Evolutionary conservation across 768 basidiomycete species (phyloP), one percentile per base, ranked within the genome.

Genomic region (Lenzites betulinus): DNA sequence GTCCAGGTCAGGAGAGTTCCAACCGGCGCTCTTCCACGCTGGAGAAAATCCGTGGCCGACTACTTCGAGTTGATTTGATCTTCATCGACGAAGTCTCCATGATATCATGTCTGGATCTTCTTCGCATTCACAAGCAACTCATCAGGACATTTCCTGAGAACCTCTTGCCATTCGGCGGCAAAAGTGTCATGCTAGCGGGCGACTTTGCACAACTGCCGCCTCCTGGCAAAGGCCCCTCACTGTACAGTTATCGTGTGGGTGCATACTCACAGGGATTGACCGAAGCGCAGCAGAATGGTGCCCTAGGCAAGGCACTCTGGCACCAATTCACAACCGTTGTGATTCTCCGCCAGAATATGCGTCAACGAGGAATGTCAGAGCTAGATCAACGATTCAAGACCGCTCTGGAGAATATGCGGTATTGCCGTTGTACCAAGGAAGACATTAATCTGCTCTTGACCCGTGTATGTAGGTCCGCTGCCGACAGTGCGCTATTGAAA

Each of bases 81-180:
- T 77, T 79, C 43, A 61, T 79, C n/a, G 76, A 79, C 67, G 77
- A 80, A 53, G 67, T 79, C 0, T 80, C 78, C 0, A 80, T 80
- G 78, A 44, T 80, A 9, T 64, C 69, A 20, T 42, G 41, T 18
- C 6, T 42, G 35, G 35, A 36, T 13, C 35, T 36, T 7, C 35
- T 36, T 13, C 35, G 35, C 13, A 36, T 36, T 7, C 35, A 36
- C 13, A 36, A 36, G 35, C 35, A 36, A 7, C 13, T 36, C 7
- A 7, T 36, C 7, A 36, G 13, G 35, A 13, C 35, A 36, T 36
- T 36, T 36, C 35, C 35, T 36, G 35, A 36, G 35, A 36, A 13
- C 13, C 13, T 36, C 7, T 13, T 7, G 35, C 35, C 35, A 36
- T 36, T 36, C 13, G 35, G 35, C 35, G 35, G 35, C 35, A 36